Evolutionary conservation across 176 grass and related monocot species (phyloP).

Genomic region (Triticum dicoccoides): DNA sequence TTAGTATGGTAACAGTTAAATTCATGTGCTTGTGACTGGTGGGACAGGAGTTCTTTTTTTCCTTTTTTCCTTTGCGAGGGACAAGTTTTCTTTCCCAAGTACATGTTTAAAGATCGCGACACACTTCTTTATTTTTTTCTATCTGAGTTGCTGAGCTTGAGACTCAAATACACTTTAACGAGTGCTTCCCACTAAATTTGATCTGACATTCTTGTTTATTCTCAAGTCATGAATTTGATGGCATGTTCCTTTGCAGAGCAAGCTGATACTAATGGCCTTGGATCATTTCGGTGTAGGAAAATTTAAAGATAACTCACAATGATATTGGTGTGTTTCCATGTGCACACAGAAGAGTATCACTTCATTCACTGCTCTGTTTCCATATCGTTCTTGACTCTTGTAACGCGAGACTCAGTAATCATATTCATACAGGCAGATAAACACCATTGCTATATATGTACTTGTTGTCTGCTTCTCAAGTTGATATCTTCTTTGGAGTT

Average conservation of each 20-base stretch:
- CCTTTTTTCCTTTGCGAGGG: background rate
- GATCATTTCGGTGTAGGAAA: background rate
- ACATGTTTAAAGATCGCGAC: background rate
- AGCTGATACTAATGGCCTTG: conserved; percentile 14
- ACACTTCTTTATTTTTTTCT: background rate
- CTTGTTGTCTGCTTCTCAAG: background rate
- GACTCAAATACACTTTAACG: background rate
- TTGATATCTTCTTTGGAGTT: conserved; percentile 11
- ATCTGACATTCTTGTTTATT: background rate
- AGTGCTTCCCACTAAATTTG: background rate
- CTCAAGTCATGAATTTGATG: background rate
- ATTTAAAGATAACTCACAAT: background rate
- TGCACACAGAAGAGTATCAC: background rate
- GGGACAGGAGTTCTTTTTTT: background rate
- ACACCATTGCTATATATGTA: background rate
- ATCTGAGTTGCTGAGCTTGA: conserved; percentile 8
- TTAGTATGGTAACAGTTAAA: background rate
- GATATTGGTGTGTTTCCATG: background rate
- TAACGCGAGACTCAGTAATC: background rate
- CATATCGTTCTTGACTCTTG: background rate
- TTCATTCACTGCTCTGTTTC: background rate
- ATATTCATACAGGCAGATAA: background rate
- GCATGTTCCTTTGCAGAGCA: conserved; percentile 27
- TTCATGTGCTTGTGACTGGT: background rate
- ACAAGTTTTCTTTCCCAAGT: background rate